These are phyloP conservation scores for Penicillium desertorum DNA, from an alignment of 495 filamentous ascomycete species.

Conservation along the genomic window DNA sequence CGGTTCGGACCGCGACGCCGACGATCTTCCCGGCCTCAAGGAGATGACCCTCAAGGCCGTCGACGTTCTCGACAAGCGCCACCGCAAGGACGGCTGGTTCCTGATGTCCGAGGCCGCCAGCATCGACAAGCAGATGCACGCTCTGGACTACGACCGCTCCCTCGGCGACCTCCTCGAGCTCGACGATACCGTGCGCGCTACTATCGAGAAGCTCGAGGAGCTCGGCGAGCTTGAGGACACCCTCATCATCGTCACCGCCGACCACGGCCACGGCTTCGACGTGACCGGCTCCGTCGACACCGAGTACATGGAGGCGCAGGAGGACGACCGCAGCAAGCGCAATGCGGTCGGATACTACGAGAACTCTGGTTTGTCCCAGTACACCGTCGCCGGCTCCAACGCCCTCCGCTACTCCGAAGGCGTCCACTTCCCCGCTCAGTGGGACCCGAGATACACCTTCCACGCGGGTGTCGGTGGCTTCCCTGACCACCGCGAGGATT, in stretches of 20 bases:
- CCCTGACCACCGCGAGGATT: slow-evolving; percentile 68
- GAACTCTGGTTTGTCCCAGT: slow-evolving; percentile 67
- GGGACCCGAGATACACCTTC: slow-evolving; percentile 74
- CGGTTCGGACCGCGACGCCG: slow-evolving; percentile 55
- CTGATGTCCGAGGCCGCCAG: slow-evolving; percentile 75
- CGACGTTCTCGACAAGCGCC: slow-evolving; percentile 63
- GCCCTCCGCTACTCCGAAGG: slow-evolving; percentile 57
- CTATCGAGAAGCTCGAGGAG: slow-evolving; percentile 58
- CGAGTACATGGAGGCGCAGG: slow-evolving; percentile 57
- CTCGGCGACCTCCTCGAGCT: slow-evolving; percentile 74
- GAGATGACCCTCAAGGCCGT: slow-evolving; percentile 82
- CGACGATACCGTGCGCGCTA: slow-evolving; percentile 69
- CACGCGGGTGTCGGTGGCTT: slow-evolving; percentile 61
- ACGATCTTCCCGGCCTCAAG: slow-evolving; percentile 69
- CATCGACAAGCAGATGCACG: slow-evolving; percentile 80
- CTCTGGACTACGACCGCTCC: slow-evolving; percentile 71
- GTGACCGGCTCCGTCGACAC: slow-evolving; percentile 57
- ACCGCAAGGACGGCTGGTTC: slow-evolving; percentile 67
- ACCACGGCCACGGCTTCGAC: slow-evolving; percentile 78
- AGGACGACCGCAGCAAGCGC: slow-evolving; percentile 62
- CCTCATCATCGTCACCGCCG: slow-evolving; percentile 68
- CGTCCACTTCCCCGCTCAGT: slow-evolving; percentile 68
- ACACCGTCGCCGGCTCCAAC: slow-evolving; percentile 49
- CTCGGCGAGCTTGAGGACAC: slow-evolving; percentile 62
- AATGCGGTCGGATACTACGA: slow-evolving; percentile 65